Conservation (phyloP, 2,329 filamentous ascomycete genomes). For the Pestalotiopsis sp. region DNA sequence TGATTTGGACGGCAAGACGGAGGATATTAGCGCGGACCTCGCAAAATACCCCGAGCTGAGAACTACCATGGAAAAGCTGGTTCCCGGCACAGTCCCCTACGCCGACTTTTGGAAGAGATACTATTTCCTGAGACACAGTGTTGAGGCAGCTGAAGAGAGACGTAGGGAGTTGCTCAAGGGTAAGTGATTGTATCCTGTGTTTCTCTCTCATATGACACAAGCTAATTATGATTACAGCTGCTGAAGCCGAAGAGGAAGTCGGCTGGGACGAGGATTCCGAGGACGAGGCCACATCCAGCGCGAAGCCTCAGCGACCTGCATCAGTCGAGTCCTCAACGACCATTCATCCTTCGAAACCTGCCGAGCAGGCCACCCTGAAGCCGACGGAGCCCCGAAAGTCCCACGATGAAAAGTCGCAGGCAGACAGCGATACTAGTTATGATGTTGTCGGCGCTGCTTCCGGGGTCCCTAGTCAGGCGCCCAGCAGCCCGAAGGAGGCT, state of each 20-base stretch:
- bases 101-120: constrained; percentile 91
- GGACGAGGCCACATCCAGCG: constrained; percentile 56
- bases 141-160: constrained; percentile 90
- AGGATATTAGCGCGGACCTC: constrained; percentile 78
- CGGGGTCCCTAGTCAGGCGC: constrained; percentile 76
- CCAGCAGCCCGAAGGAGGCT: constrained; percentile 64
- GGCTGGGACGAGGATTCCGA: constrained; percentile 69
- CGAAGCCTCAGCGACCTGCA: constrained; percentile 37
- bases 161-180: constrained; percentile 89
- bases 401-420: constrained; percentile 86
- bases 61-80: constrained; percentile 89
- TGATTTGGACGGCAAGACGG: constrained; percentile 81
- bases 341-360: constrained; percentile 52
- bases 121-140: constrained; percentile 89
- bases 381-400: constrained; percentile 70
- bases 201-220: constrained; percentile 34
- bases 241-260: constrained; percentile 72
- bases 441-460: constrained; percentile 84
- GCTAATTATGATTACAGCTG: constrained; percentile 49
- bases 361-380: constrained; percentile 53
- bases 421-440: constrained; percentile 94
- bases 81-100: constrained; percentile 92
- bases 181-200: constrained; percentile 43
- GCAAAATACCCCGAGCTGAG: constrained; percentile 86
- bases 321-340: constrained; percentile 63